phyloP scores from a whole-genome alignment of 257 asterid species.

The Capsicum pubescens region DNA sequence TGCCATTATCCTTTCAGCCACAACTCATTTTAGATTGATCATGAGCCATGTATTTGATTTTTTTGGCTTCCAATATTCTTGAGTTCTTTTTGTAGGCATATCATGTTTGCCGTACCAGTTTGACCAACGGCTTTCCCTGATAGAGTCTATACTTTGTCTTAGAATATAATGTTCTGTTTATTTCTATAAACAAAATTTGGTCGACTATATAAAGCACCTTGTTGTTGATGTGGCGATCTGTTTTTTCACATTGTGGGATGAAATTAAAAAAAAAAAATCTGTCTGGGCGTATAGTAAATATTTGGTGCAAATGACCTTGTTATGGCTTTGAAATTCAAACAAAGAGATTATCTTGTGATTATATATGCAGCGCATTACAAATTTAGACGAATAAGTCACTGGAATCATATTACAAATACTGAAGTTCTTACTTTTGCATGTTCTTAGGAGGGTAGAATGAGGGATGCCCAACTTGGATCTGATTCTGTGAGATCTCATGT shows the following conservation, averaged over 20 bases:
- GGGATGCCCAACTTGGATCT: constrained; percentile 53
- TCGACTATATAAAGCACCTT: background rate
- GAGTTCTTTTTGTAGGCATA: constrained; percentile 15
- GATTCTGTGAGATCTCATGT: constrained; percentile 86
- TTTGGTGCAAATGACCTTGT: constrained; percentile 1
- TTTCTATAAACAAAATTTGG: background rate
- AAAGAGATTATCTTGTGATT: background rate
- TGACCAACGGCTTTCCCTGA: background rate
- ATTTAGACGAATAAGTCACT: background rate
- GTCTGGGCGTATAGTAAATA: background rate
- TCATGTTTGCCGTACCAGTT: background rate
- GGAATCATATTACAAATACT: background rate
- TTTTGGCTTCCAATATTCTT: background rate
- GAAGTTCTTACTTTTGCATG: constrained; percentile 1
- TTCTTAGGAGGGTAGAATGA: constrained; percentile 58
- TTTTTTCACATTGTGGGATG: background rate
- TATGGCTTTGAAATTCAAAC: background rate
- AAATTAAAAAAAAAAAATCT: background rate
- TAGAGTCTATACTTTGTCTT: background rate
- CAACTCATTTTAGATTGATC: constrained; percentile 2
- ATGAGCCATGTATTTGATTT: background rate
- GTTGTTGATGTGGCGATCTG: constrained; percentile 12
- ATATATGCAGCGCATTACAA: background rate
- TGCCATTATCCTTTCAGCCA: background rate
- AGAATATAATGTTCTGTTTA: background rate